Conservation (phyloP, 768 basidiomycete genomes). For the Phylloporus scabripes region DNA sequence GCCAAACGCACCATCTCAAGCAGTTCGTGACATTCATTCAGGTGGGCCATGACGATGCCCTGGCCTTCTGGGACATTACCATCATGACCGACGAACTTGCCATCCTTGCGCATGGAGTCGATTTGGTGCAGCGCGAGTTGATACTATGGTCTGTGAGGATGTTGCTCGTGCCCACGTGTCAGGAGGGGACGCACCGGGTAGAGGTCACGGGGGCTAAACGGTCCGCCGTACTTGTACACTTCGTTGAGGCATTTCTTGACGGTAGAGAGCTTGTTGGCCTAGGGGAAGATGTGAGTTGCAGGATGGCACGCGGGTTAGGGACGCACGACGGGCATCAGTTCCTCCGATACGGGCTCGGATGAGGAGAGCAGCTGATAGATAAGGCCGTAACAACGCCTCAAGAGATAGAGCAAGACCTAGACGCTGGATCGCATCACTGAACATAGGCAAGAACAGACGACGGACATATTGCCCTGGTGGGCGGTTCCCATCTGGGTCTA, state of each 20-base stretch:
- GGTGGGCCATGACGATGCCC: constrained; percentile 91
- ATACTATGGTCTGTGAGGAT: constrained; percentile 48
- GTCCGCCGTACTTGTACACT: constrained; percentile 91
- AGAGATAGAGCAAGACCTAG: constrained; percentile 87
- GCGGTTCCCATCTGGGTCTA: constrained; percentile 87
- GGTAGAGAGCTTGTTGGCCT: constrained; percentile 96
- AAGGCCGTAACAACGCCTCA: constrained; percentile 92
- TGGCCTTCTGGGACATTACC: constrained; percentile 93
- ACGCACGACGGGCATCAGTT: constrained; percentile 90
- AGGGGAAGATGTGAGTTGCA: background rate
- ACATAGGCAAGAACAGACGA: constrained; percentile 2
- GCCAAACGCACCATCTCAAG: constrained; percentile 74
- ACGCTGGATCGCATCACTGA: background rate
- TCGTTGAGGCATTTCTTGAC: constrained; percentile 97
- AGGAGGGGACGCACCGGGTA: constrained; percentile 66
- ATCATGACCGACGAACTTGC: constrained; percentile 85
- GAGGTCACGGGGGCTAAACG: constrained; percentile 85
- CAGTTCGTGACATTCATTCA: constrained; percentile 94
- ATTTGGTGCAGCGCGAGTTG: constrained; percentile 94
- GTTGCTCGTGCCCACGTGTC: background rate
- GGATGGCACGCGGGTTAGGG: background rate
- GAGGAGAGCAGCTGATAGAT: constrained; percentile 92
- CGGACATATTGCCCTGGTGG: constrained; percentile 93
- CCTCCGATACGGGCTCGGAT: constrained; percentile 96
- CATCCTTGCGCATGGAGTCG: constrained; percentile 87